Percentiles rank a stretch among this genome's conserved stretches.
Evolutionary conservation across 2,329 filamentous ascomycete genomes (phyloP).

Genomic region (Coniochaeta hoffmannii): DNA sequence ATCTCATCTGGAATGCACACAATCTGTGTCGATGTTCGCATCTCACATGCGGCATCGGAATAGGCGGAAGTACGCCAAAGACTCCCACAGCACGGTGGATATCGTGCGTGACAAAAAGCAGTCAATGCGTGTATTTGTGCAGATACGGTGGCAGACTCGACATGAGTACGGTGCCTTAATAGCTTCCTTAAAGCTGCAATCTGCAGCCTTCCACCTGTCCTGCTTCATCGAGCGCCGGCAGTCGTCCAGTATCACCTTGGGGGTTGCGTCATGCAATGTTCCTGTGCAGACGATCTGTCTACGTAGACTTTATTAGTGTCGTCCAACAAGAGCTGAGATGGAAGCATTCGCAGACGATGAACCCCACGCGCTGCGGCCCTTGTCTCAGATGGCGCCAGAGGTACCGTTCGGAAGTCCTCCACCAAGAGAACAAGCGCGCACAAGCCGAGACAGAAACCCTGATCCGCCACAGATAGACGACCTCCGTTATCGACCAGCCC

Average conservation of each 20-base stretch:
- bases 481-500: background rate
- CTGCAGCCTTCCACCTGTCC: background rate
- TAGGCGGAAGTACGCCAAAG: background rate
- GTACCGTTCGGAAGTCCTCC: background rate
- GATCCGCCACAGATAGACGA: background rate
- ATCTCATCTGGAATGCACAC: background rate
- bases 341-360: conserved; percentile 12
- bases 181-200: background rate
- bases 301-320: no score
- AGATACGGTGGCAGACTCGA: no score
- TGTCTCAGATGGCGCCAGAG: conserved; percentile 3
- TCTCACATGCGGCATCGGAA: background rate
- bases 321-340: conserved; percentile 5
- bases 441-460: conserved; percentile 1
- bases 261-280: background rate
- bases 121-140: no score
- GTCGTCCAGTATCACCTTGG: background rate
- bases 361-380: conserved; percentile 2
- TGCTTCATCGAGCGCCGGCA: background rate
- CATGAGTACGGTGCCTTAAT: no score
- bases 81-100: background rate
- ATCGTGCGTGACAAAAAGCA: background rate
- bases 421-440: background rate
- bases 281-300: background rate
- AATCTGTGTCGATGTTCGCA: background rate